Evolutionary conservation across 2,329 filamentous ascomycete species (phyloP).

Genomic region (Fusarium sacchari): DNA sequence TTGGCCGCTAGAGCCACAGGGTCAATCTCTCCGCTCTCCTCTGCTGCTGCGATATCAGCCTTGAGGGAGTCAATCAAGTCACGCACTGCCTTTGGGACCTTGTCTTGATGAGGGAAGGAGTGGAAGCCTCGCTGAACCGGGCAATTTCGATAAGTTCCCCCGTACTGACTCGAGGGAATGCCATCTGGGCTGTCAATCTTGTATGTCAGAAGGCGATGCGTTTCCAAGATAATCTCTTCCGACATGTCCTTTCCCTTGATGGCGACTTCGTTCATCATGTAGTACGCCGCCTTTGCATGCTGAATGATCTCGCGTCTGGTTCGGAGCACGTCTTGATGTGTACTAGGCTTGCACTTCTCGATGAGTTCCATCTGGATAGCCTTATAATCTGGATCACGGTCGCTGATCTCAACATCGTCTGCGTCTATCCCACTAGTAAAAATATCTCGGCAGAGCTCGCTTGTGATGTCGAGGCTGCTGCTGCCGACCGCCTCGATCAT

Average conservation of each 20-base stretch:
- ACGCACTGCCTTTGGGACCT: slow-evolving; percentile 22
- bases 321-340: neutral
- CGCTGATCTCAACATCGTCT: neutral
- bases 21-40: slow-evolving; percentile 19
- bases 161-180: rapidly evolving
- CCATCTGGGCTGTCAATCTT: neutral
- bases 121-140: neutral
- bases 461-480: neutral
- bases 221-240: rapidly evolving
- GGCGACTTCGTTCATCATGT: neutral
- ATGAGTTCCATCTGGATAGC: rapidly evolving
- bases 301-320: rapidly evolving
- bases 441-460: neutral
- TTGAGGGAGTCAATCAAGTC: slow-evolving; percentile 26
- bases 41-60: slow-evolving; percentile 28
- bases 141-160: rapidly evolving
- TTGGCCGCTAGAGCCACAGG: slow-evolving; percentile 43
- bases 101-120: neutral
- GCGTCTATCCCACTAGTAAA: rapidly evolving
- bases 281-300: rapidly evolving
- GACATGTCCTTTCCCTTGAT: neutral
- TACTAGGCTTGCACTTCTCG: rapidly evolving
- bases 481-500: neutral
- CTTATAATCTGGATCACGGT: rapidly evolving
- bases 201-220: rapidly evolving